Base-by-base conservation (phyloP, 768 basidiomycete genomes). In the Mycena maculata region DNA sequence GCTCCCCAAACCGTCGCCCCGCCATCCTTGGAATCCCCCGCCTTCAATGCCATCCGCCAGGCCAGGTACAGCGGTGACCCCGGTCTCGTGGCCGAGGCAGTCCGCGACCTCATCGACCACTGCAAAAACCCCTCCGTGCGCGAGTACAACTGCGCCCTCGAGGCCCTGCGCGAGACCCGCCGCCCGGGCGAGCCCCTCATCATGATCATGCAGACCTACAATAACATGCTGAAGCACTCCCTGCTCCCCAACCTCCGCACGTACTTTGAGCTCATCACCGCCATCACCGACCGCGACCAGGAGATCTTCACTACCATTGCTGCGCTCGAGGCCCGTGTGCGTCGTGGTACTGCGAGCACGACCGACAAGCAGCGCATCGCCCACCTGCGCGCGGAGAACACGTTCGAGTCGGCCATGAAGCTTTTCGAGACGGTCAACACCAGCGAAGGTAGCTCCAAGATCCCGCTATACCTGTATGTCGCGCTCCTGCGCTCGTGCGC, bases 371-470 rank as follows among this genome's bases (percentile, higher is more conserved):
- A 74, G 25, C 83, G 83, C 11, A 81, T 86, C 42, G 77, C 76
- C 0, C 66, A 76, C 2, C 83, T 94, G 25, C 79, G 80, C 23
- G 71, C 81, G 30, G 95, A 96, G 75, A 86, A 88, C 72, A 94
- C 92, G 68, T 90, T 95, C 65, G 74, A 80, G 0, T 85, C 88
- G 0, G 94, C 94, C 0, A 81, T 95, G 79, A 84, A 87, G 18
- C 79, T 96, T 18, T 96, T 96, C 76, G 84, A 91, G 27, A 83
- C 88, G 0, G 83, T 89, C 20, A 79, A 84, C 30, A 75, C 83
- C 10, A 76, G 82, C 11, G 65, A 74, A 18, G 77, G 78, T 23
- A 73, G 74, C 45, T 47, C 70, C 9, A 68, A 74, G 5, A 74
- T 88, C 48, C 78, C 80, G 0, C 38, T 77, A 4, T 49, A 54